phyloP scores from a whole-genome alignment of 495 filamentous ascomycete species.

The Cenococcum geophilum region DNA sequence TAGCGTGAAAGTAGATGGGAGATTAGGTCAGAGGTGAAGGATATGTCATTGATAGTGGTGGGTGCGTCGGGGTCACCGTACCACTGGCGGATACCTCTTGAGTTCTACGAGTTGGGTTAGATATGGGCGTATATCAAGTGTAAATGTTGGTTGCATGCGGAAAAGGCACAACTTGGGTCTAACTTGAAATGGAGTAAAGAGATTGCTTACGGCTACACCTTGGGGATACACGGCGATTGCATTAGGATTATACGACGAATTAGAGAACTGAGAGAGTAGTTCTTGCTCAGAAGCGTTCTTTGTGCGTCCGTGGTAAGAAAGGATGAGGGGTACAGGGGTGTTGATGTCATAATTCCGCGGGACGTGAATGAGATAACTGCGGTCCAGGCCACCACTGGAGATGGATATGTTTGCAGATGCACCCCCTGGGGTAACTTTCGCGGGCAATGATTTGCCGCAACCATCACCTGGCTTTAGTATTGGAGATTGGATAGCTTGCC shows the following conservation, averaged over 20 bases:
- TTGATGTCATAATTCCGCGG: slow-evolving; percentile 16
- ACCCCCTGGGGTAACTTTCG: not conserved
- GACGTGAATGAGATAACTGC: slow-evolving; percentile 22
- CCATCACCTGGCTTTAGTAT: not conserved
- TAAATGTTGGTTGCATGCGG: too few species aligned
- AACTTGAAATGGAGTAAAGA: not conserved
- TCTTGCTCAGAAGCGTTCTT: slow-evolving; percentile 18
- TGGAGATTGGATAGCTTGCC: too few species aligned
- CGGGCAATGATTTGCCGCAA: slow-evolving; percentile 12
- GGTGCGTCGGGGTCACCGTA: slow-evolving; percentile 18
- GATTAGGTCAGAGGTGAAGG: slow-evolving; percentile 42
- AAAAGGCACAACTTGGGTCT: too few species aligned
- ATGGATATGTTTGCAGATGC: slow-evolving; percentile 7
- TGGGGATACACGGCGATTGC: slow-evolving; percentile 21
- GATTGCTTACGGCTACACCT: slow-evolving; percentile 15
- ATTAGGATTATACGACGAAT: slow-evolving; percentile 18
- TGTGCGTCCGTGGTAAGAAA: slow-evolving; percentile 19
- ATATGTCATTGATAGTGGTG: slow-evolving; percentile 23
- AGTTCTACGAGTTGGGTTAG: not conserved
- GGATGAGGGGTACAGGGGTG: slow-evolving; percentile 22
- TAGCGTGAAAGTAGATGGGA: slow-evolving; percentile 39
- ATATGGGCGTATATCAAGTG: too few species aligned
- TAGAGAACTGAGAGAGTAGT: slow-evolving; percentile 17
- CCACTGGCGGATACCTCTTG: slow-evolving; percentile 18
- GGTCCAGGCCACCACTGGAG: slow-evolving; percentile 12